Evolutionary conservation across 306 rosid genomes (phyloP), one percentile per base, ranked within the genome.

Genomic region (Aeschynomene evenia): DNA sequence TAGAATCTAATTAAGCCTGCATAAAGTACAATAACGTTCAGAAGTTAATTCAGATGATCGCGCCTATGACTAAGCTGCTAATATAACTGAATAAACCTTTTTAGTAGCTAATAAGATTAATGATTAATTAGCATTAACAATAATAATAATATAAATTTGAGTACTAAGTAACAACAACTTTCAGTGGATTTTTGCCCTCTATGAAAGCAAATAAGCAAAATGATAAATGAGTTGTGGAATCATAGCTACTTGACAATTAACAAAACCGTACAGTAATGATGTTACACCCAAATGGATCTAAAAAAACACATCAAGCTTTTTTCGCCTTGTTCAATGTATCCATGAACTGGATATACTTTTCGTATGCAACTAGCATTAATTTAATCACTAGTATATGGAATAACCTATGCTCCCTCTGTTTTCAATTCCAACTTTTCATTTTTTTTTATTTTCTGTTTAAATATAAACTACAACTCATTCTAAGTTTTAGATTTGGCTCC

Each of bases 271-370:
- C 11, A 55, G 66, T 43, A 15, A 63, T 68, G 61, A 72, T 67
- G 55, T 67, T 61, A 67, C 75, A 22, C 20, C 61, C 21, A 29
- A 72, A 42, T 58, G 20, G 36, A 29, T 9, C 54, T 72, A 24
- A 54, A 36, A 19, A 53, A n/a, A n/a, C n/a, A 18, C 50, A 61
- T 45, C 65, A 55, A 61, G 31, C 15, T 36, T 53, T 60, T 36
- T 46, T 45, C 4, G 68, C 50, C 34, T n/a, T 15, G 85, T 81
- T 81, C 82, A 72, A 77, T 81, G 85, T 54, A 81, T 31, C 70
- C 31, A 8, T 23, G 66, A 54, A 43, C 60, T 67, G 58, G 34
- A 72, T 63, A 52, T 66, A 66, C 65, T 76, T 72, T 76, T 28
- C 54, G 61, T 72, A 69, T 48, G 37, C 85, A 68, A 81, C 48